Evolutionary conservation across 2,329 filamentous ascomycete species (phyloP).

Genomic region (Fusarium sambucinum): DNA sequence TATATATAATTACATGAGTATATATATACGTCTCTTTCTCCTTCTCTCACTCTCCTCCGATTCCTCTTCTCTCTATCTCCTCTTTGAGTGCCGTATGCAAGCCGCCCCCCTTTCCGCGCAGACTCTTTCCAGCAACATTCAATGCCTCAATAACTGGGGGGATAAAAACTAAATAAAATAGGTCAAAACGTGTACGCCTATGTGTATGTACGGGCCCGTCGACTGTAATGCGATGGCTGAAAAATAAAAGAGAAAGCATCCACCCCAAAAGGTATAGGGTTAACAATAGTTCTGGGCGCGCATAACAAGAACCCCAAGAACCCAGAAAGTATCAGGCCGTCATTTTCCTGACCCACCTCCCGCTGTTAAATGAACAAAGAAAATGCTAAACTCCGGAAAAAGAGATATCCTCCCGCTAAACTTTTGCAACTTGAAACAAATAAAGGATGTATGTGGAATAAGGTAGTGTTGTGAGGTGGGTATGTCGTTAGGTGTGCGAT

Average conservation of each 20-base stretch:
- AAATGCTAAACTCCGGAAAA: constrained; percentile 32
- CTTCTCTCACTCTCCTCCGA: not conserved
- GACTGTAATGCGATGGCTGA: constrained; percentile 12
- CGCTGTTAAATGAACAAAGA: constrained; percentile 10
- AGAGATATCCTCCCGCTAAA: constrained; percentile 34
- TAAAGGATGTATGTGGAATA: constrained; percentile 12
- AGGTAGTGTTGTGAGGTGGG: not conserved
- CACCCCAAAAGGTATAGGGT: not conserved
- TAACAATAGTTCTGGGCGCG: constrained; percentile 6
- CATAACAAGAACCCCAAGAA: constrained; percentile 9
- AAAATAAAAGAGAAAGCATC: constrained; percentile 1
- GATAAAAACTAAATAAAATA: constrained; percentile 12
- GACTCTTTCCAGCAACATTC: not conserved
- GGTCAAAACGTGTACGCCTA: constrained; percentile 32
- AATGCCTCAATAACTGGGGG: not conserved
- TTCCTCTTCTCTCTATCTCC: constrained; percentile 3
- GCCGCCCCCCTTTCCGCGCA: not conserved
- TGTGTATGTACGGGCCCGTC: constrained; percentile 16
- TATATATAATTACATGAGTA: constrained; percentile 42
- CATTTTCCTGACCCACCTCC: constrained; percentile 24
- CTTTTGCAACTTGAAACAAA: constrained; percentile 32
- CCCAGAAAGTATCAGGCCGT: constrained; percentile 12
- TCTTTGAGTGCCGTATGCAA: constrained; percentile 4
- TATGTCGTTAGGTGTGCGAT: not conserved
- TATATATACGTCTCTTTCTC: constrained; percentile 27